Conservation (phyloP, 805 yeast genomes). For the Teunomyces lycoperdinae region DNA sequence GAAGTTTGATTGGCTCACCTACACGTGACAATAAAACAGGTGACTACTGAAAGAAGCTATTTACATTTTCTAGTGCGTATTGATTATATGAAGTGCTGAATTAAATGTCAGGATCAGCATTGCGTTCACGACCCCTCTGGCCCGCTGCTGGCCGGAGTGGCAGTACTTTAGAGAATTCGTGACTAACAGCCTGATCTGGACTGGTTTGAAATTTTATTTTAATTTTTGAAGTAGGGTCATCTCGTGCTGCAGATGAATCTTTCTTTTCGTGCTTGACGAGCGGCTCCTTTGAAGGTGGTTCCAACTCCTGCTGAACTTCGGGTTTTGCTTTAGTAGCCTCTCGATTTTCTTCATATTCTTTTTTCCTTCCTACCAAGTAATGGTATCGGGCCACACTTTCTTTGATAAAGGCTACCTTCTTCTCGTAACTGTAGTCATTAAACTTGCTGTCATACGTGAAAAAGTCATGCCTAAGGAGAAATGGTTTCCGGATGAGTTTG, state of each 20-base stretch:
- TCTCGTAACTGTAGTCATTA: neutral
- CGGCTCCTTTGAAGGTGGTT: neutral
- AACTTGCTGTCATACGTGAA: constrained; percentile 5
- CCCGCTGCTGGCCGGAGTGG: neutral
- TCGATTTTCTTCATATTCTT: neutral
- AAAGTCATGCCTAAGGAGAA: constrained; percentile 13
- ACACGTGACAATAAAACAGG: neutral
- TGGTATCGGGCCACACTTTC: neutral
- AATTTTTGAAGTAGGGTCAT: neutral
- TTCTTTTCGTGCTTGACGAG: neutral
- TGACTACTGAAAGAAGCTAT: neutral
- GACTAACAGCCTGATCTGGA: neutral
- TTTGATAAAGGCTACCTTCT: neutral
- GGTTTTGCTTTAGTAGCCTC: neutral
- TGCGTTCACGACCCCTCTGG: neutral
- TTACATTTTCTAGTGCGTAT: neutral
- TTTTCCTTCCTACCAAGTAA: neutral
- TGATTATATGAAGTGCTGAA: too few relatives aligned
- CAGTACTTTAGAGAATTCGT: neutral
- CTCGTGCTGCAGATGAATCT: neutral
- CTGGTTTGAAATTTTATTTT: neutral
- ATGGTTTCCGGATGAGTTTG: constrained; percentile 2
- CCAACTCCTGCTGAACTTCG: too few relatives aligned
- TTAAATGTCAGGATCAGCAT: too few relatives aligned
- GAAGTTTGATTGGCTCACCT: constrained; percentile 5